Base-by-base conservation (phyloP, 1,139 yeast genomes). In the Magnusiomyces clavatus region DNA sequence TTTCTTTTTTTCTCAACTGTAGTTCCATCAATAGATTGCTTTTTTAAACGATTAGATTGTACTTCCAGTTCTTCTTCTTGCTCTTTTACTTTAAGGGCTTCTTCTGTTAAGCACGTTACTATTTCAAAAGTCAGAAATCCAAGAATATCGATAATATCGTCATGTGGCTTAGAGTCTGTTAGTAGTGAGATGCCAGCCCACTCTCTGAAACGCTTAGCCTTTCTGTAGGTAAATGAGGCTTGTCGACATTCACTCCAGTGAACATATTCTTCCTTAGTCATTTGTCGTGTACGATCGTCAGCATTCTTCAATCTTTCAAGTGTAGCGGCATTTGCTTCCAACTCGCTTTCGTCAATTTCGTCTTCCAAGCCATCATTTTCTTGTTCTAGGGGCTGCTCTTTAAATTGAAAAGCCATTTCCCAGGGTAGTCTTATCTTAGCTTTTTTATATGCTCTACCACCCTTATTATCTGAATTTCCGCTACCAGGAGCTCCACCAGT, bases 201-300 rank as follows among this genome's bases (percentile, higher is more conserved):
- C 64, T 92, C 99, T 63, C 95, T 78, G 65, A 92, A 92, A 63
- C 97, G 74, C 66, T 90, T 88, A 16, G 86, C 87, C 67, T 94
- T 92, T 61, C 97, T 77, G 63, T 89, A 92, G 0, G 98, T 94
- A 65, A 92, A 94, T 53, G 95, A 83, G 1, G 98, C 98, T 67
- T 92, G 98, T 58, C 99, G 80, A 70, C 98, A 92, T 65, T 92
- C 99, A 13, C 96, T 86, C 97, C 97, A 92, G 67, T 94, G 98
- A 16, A 90, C 98, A 62, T 92, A 92, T 66, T 92, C 98, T 63
- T 92, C 97, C 61, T 83, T 82, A 0, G 98, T 92, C 99, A 92
- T 94, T 59, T 85, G 80, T 59, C 76, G 80, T 0, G 99, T 92
- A 58, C 98, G 75, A 54, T 92, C 97, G 67, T 92, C 99, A 2